Evolutionary conservation across 768 basidiomycete species (phyloP).

Genomic region (Omphalotus guepiniiformis): DNA sequence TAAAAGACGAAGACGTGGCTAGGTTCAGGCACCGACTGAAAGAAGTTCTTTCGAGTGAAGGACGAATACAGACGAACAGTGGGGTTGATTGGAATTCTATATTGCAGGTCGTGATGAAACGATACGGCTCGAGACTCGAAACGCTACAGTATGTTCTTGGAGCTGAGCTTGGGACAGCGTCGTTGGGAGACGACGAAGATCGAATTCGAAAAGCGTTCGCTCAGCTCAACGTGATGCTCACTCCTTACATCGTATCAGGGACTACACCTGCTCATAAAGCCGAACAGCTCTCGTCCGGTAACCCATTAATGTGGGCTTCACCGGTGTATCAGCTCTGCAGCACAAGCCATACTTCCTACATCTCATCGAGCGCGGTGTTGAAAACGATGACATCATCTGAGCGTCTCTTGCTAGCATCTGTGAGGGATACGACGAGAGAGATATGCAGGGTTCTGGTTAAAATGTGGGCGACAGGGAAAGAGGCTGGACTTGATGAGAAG

Average conservation of each 20-base stretch:
- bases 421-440: constrained; percentile 35
- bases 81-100: constrained; percentile 40
- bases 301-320: constrained; percentile 28
- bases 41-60: constrained; percentile 17
- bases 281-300: too few species aligned
- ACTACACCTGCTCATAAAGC: too few species aligned
- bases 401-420: constrained; percentile 22
- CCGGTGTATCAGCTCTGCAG: constrained; percentile 30
- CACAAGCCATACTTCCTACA: constrained; percentile 25
- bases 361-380: constrained; percentile 11
- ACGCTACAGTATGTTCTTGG: constrained; percentile 30
- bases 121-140: constrained; percentile 40
- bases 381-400: constrained; percentile 26
- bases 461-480: constrained; percentile 43
- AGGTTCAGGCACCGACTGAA: constrained; percentile 20
- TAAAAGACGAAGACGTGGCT: not conserved
- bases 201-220: constrained; percentile 21
- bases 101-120: constrained; percentile 33
- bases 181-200: constrained; percentile 7
- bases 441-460: constrained; percentile 41
- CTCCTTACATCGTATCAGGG: constrained; percentile 24
- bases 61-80: constrained; percentile 16
- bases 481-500: constrained; percentile 18
- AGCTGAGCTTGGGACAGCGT: constrained; percentile 10
- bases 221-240: constrained; percentile 27